phyloP scores from a whole-genome alignment of 2,329 filamentous ascomycete genomes.

The Colletotrichum gloeosporioides region DNA sequence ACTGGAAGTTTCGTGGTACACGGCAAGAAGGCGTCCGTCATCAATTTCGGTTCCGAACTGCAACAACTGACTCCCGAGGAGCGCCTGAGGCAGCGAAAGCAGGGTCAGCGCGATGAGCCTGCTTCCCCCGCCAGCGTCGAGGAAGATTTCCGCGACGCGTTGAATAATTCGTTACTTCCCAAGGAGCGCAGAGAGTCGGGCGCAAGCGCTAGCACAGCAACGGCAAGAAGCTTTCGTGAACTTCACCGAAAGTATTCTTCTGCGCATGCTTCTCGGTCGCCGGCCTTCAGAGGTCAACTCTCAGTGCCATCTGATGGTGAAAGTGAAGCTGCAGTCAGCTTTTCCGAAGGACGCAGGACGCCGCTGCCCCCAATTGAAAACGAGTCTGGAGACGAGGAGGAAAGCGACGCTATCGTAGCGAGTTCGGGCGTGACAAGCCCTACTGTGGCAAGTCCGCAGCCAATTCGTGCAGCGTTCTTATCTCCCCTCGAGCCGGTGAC shows the following conservation, averaged over 20 bases:
- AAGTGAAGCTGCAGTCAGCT: conserved; percentile 64
- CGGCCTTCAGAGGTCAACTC: conserved; percentile 44
- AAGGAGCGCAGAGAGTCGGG: conserved; percentile 63
- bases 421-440: neutral
- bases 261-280: conserved; percentile 51
- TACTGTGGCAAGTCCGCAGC: neutral
- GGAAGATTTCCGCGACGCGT: conserved; percentile 54
- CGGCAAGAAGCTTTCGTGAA: conserved; percentile 68
- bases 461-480: neutral
- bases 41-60: conserved; percentile 95
- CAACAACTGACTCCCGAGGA: conserved; percentile 79
- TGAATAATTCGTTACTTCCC: conserved; percentile 48
- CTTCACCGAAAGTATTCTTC: conserved; percentile 66
- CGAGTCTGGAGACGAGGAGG: conserved; percentile 33
- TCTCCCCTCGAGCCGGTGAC: neutral
- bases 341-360: conserved; percentile 63
- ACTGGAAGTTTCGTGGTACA: conserved; percentile 94
- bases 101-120: conserved; percentile 47
- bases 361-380: conserved; percentile 59
- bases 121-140: conserved; percentile 40
- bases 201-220: conserved; percentile 70
- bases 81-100: conserved; percentile 68
- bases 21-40: conserved; percentile 96
- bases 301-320: conserved; percentile 61
- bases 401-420: neutral